These are phyloP conservation scores for Phyllosticta paracitricarpa DNA, from an alignment of 2,329 filamentous ascomycete genomes.

Conservation along the genomic window DNA sequence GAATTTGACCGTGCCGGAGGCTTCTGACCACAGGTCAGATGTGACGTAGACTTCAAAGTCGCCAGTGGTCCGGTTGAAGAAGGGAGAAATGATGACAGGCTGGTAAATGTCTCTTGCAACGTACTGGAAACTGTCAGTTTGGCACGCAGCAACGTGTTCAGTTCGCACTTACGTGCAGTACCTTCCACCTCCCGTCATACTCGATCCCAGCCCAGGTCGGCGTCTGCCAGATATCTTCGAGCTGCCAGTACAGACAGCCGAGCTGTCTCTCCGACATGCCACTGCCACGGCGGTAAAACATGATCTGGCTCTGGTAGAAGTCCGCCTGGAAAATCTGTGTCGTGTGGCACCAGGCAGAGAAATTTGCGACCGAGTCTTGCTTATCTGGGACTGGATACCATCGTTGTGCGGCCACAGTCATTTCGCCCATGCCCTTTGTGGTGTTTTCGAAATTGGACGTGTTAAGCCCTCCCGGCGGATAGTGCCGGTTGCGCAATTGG, in stretches of 20 bases:
- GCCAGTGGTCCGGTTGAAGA: constrained; percentile 42
- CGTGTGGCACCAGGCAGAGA: constrained; percentile 51
- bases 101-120: constrained; percentile 48
- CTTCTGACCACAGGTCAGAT: constrained; percentile 46
- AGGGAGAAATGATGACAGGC: constrained; percentile 49
- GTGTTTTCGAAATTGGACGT: constrained; percentile 37
- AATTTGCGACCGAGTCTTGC: constrained; percentile 44
- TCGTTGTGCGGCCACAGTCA: constrained; percentile 45
- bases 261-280: constrained; percentile 49
- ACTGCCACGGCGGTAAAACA: constrained; percentile 51
- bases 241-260: constrained; percentile 54
- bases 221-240: constrained; percentile 56
- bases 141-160: too few species aligned
- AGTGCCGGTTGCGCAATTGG: constrained; percentile 50
- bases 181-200: constrained; percentile 54
- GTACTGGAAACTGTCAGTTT: constrained; percentile 23
- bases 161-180: constrained; percentile 34
- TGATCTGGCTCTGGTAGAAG: constrained; percentile 50
- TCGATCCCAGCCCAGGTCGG: constrained; percentile 56
- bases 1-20: constrained; percentile 37
- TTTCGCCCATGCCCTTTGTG: constrained; percentile 42
- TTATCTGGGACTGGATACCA: constrained; percentile 51
- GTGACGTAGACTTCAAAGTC: constrained; percentile 45
- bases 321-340: constrained; percentile 58
- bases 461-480: constrained; percentile 40